Conservation (phyloP, 805 yeast genomes). For the Debaryomyces castellii region DNA sequence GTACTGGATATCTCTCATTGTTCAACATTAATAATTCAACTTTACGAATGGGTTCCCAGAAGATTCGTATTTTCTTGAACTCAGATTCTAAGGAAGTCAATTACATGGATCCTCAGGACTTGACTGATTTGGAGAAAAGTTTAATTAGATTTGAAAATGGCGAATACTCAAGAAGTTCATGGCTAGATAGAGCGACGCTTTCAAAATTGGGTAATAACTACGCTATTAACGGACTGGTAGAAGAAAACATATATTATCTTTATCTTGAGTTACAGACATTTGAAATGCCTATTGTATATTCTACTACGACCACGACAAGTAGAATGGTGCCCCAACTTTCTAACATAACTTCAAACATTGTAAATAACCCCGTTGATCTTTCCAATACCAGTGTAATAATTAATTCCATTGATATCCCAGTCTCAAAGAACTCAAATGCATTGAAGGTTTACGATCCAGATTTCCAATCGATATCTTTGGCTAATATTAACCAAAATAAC, state of each 20-base stretch:
- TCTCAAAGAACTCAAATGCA: constrained; percentile 6
- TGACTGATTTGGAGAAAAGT: constrained; percentile 45
- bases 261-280: constrained; percentile 44
- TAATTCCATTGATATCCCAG: constrained; percentile 33
- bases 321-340: background rate
- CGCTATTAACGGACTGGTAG: background rate
- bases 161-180: constrained; percentile 56
- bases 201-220: constrained; percentile 46
- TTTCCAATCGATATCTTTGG: constrained; percentile 15
- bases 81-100: constrained; percentile 17
- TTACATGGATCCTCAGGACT: constrained; percentile 18
- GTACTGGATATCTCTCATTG: constrained; percentile 56
- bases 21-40: constrained; percentile 56
- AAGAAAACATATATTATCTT: constrained; percentile 20
- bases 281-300: constrained; percentile 41
- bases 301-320: constrained; percentile 27
- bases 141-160: constrained; percentile 68
- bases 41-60: constrained; percentile 70
- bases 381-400: constrained; percentile 34
- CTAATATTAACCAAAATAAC: constrained; percentile 4
- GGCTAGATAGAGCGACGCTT: constrained; percentile 73
- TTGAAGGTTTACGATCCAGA: constrained; percentile 47
- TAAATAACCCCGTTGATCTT: constrained; percentile 7
- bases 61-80: constrained; percentile 29
- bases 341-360: background rate